phyloP scores from a whole-genome alignment of 345 rosid genomes.

The Anastatica hierochuntica region DNA sequence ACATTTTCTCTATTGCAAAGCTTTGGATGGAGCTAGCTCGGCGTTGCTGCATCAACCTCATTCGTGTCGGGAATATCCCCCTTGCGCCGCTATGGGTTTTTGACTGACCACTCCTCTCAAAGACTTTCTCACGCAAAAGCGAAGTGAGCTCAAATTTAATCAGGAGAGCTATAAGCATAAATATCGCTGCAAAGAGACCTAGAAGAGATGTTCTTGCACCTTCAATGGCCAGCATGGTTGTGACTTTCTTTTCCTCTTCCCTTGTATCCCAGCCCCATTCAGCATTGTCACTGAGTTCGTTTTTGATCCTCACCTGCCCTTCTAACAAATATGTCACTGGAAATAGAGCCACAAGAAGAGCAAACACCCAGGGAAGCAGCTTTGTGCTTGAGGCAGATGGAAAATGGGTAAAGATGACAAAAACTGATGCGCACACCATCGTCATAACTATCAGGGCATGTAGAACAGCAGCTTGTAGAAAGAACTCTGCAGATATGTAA shows the following conservation, averaged over 20 bases:
- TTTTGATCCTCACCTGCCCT: slow-evolving; percentile 87
- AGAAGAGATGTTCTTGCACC: slow-evolving; percentile 98
- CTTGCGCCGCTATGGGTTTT: slow-evolving; percentile 42
- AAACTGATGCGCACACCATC: slow-evolving; percentile 82
- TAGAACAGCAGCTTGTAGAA: slow-evolving; percentile 86
- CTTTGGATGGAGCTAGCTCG: slow-evolving; percentile 54
- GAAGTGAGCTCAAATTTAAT: slow-evolving; percentile 90
- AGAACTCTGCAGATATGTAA: slow-evolving; percentile 93
- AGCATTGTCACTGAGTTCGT: slow-evolving; percentile 41
- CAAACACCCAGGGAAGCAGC: slow-evolving; percentile 94
- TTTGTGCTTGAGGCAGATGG: slow-evolving; percentile 98
- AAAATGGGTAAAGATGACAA: slow-evolving; percentile 94
- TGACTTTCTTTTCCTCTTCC: slow-evolving; percentile 78
- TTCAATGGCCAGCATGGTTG: slow-evolving; percentile 84
- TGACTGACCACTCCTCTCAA: slow-evolving; percentile 55
- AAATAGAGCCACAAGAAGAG: slow-evolving; percentile 88
- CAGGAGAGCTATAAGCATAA: slow-evolving; percentile 95
- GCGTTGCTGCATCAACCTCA: slow-evolving; percentile 95
- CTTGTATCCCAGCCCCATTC: slow-evolving; percentile 43
- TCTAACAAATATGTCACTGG: slow-evolving; percentile 92
- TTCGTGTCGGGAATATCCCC: slow-evolving; percentile 46
- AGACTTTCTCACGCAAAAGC: slow-evolving; percentile 72
- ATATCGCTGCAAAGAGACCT: slow-evolving; percentile 91
- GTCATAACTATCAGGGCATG: slow-evolving; percentile 74
- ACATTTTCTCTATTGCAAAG: slow-evolving; percentile 85